Evolutionary conservation across 2,329 filamentous ascomycete species (phyloP), one percentile per base, ranked within the genome.

Genomic region (Cladophialophora psammophila): DNA sequence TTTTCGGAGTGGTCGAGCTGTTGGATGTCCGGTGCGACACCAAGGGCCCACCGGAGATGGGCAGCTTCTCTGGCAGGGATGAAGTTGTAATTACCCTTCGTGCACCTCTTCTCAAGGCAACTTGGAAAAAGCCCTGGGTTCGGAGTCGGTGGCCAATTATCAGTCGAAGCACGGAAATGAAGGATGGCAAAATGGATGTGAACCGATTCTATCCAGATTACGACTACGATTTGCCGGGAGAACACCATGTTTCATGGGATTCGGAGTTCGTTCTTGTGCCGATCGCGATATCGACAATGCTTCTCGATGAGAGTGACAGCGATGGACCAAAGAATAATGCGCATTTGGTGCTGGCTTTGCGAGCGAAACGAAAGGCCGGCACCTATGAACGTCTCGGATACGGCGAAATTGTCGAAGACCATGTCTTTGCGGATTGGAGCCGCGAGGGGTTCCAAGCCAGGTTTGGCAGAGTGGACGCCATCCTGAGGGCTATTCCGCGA

Each of bases 101-200:
- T 18, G 40, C n/a, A 18, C 40, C 40, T 20, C 15, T 45, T 20
- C 40, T 45, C 40, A 45, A 45, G 18, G 40, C 40, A 18, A 45
- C 40, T 20, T 45, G 40, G 40, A 45, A 45, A 45, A 45, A 9
- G 40, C 40, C 40, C 18, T 45, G 40, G 40, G 18, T 45, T 18
- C 40, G 40, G 40, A 45, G 40, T 20, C 40, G 40, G 10, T 45
- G 40, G 40, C 40, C 40, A 5, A n/a, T 8, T 8, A 15, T 45
- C n/a, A 20, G 4, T 5, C 18, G n/a, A n/a, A 45, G 7, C 4
- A n/a, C 40, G 6, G 40, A 8, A 9, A 18, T 18, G 40, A 18
- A 45, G 18, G 40, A 45, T 45, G 40, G 40, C n/a, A 45, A 45
- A 20, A 45, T 45, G 40, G 40, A 45, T 20, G 40, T 45, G 40